Conservation (phyloP, 202 grass and related monocot species). For the Dendrocalamus latiflorus region DNA sequence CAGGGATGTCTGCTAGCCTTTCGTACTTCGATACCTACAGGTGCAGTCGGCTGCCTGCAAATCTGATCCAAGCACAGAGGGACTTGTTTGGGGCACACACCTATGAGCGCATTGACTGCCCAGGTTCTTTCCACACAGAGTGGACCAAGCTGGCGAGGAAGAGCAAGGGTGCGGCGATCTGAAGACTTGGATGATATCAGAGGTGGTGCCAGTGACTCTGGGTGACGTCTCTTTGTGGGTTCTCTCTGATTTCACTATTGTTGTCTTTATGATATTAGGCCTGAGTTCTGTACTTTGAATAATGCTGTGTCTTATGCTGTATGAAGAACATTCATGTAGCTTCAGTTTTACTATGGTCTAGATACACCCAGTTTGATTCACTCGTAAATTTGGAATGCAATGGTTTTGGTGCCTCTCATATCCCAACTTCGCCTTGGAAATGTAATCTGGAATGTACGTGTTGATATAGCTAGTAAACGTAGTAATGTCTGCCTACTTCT, state of each 20-base stretch:
- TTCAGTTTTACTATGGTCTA: slow-evolving; percentile 28
- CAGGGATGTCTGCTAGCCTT: slow-evolving; percentile 84
- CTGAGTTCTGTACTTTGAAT: slow-evolving; percentile 43
- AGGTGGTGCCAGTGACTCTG: neutral
- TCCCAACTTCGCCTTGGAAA: neutral
- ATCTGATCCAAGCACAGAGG: slow-evolving; percentile 94
- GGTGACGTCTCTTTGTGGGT: slow-evolving; percentile 16
- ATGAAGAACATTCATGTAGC: slow-evolving; percentile 36
- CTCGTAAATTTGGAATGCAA: slow-evolving; percentile 9
- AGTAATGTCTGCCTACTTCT: neutral
- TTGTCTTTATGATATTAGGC: slow-evolving; percentile 40
- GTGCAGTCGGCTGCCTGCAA: slow-evolving; percentile 66
- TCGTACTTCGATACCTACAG: slow-evolving; percentile 92
- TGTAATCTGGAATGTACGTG: neutral
- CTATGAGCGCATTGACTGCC: slow-evolving; percentile 70
- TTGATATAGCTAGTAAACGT: neutral
- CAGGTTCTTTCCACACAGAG: slow-evolving; percentile 82
- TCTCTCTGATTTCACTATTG: slow-evolving; percentile 31
- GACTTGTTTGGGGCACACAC: slow-evolving; percentile 89
- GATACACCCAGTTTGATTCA: slow-evolving; percentile 31
- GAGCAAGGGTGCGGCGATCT: slow-evolving; percentile 30
- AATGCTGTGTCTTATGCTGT: slow-evolving; percentile 34
- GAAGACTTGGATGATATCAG: slow-evolving; percentile 16
- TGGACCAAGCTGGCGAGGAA: slow-evolving; percentile 69
- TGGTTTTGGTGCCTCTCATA: neutral